Percentiles rank a stretch among this genome's conserved stretches.
phyloP scores from a whole-genome alignment of 2,329 filamentous ascomycete genomes.

The Stagonosporopsis chrysanthemi region DNA sequence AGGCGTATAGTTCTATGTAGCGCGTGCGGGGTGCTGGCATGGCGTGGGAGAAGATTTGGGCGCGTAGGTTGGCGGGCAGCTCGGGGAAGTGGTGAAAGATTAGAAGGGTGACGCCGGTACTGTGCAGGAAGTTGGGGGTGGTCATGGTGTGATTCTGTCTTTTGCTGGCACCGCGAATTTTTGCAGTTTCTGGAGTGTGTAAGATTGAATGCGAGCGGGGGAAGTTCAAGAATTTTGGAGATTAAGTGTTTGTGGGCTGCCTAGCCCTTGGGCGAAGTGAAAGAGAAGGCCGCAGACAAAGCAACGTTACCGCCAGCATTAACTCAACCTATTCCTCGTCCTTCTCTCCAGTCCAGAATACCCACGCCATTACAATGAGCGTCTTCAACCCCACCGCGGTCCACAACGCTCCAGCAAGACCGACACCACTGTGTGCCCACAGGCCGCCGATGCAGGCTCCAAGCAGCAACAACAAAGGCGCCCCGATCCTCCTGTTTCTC shows the following conservation, averaged over 20 bases:
- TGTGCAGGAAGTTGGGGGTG: neutral
- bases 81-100: neutral
- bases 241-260: neutral
- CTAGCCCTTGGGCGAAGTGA: neutral
- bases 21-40: slow-evolving; percentile 18
- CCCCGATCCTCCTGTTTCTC: slow-evolving; percentile 60
- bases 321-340: slow-evolving; percentile 20
- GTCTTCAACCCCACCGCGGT: slow-evolving; percentile 53
- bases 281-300: neutral
- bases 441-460: slow-evolving; percentile 64
- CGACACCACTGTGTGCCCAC: slow-evolving; percentile 61
- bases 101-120: neutral
- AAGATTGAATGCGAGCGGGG: too few species aligned
- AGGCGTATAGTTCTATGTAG: slow-evolving; percentile 24
- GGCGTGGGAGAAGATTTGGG: slow-evolving; percentile 1
- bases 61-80: slow-evolving; percentile 1
- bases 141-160: neutral
- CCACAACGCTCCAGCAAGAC: slow-evolving; percentile 62
- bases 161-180: neutral
- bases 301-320: neutral
- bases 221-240: too few species aligned
- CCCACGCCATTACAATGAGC: slow-evolving; percentile 50
- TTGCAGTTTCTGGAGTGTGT: too few species aligned
- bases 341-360: slow-evolving; percentile 51
- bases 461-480: slow-evolving; percentile 60